Evolutionary conservation across 306 rosid genomes (phyloP), one percentile per base, ranked within the genome.

Genomic region (Amphicarpaea edgeworthii): DNA sequence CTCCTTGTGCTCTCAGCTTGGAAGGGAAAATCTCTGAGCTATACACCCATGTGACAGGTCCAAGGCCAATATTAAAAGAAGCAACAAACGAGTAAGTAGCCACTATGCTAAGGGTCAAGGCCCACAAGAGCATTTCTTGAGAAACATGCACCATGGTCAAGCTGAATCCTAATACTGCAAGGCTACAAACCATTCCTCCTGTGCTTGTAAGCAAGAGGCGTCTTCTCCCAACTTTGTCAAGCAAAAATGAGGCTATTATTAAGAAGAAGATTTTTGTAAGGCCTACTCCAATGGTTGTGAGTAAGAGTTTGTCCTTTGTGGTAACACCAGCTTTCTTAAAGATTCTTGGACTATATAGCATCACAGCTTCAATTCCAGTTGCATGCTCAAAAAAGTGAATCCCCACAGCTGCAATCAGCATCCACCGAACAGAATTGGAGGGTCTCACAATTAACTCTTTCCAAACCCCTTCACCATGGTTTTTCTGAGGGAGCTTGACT

Each of bases 361-460:
- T 30, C 0, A 30, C 37, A 30, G 7, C 37, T 30, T 30, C 7
- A 30, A 30, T 30, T 1, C 97, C 97, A 0, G 87, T 78, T 1
- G 87, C 85, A 16, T 92, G 97, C 59, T 92, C 83, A 17, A 88
- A 88, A 45, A 92, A 88, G 71, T 92, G 96, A n/a, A 92, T 73
- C 11, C 93, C 97, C 8, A 92, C 12, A 0, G 85, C 91, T 0
- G 91, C 88, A 2, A 83, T 58, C n/a, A 92, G 20, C 34, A 92
- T 92, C 86, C 90, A 53, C 1, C 93, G 88, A 40, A 92, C 93
- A 3, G 89, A 1, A 12, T 82, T 80, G 0, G 91, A 67, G 0
- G 93, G 97, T 37, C 73, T 72, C 2, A 75, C 1, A 2, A 92
- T 0, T 43, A 92, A 46, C 37, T 30, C 37, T 30, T 30, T 30